A percentile compares a stretch with the other conserved stretches of the same genome.
These are phyloP conservation scores for Aspergillus transmontanensis DNA, from an alignment of 2,329 filamentous ascomycete species.

Conservation along the genomic window DNA sequence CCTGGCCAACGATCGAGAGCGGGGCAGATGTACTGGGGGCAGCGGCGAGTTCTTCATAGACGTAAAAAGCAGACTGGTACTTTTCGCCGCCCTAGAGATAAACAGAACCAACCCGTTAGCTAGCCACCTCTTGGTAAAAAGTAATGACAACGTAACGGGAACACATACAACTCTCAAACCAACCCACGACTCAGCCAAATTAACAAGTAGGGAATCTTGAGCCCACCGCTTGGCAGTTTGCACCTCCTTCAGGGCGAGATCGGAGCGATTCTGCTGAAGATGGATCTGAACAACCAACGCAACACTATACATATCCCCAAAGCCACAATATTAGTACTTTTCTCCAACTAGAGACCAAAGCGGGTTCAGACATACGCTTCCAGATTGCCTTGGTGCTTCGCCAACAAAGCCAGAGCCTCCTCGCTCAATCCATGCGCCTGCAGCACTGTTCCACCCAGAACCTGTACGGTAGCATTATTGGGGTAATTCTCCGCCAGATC, in stretches of 20 bases:
- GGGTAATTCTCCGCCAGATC: slow-evolving; percentile 66
- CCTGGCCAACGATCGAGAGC: slow-evolving; percentile 79
- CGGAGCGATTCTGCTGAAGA: slow-evolving; percentile 85
- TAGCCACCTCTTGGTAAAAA: not conserved
- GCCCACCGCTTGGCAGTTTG: slow-evolving; percentile 86
- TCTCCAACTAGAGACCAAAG: not conserved
- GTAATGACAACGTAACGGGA: not conserved
- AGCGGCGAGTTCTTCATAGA: slow-evolving; percentile 93
- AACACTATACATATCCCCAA: slow-evolving; percentile 54
- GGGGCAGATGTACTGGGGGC: slow-evolving; percentile 77
- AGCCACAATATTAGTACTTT: not conserved
- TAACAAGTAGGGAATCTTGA: slow-evolving; percentile 90
- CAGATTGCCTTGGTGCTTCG: slow-evolving; percentile 79
- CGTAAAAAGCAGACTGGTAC: slow-evolving; percentile 96
- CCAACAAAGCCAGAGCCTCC: slow-evolving; percentile 77
- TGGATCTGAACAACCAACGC: slow-evolving; percentile 90
- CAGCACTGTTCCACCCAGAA: slow-evolving; percentile 78
- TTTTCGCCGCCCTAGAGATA: slow-evolving; percentile 77
- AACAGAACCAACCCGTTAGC: not conserved
- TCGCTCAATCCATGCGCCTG: slow-evolving; percentile 80
- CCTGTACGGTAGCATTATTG: slow-evolving; percentile 79
- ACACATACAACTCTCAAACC: slow-evolving; percentile 76
- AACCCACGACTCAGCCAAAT: slow-evolving; percentile 94
- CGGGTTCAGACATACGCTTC: slow-evolving; percentile 64
- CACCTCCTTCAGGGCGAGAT: slow-evolving; percentile 89